phyloP scores from a whole-genome alignment of 2,329 filamentous ascomycete species.

The Acrocalymma vagum region DNA sequence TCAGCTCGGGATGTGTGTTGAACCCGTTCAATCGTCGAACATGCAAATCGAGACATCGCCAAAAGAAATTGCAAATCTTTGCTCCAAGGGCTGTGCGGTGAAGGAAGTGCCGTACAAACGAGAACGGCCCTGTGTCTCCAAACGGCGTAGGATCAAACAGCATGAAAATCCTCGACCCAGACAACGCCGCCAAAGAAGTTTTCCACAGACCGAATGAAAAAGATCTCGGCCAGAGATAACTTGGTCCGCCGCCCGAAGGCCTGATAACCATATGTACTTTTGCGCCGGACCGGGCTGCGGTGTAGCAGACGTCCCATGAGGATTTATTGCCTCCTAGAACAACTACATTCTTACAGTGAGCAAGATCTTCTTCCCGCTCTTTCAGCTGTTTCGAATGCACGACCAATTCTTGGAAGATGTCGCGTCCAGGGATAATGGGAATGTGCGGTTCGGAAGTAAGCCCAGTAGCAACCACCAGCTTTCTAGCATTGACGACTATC shows the following conservation, averaged over 20 bases:
- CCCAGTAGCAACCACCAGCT: constrained; percentile 70
- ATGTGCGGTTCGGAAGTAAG: constrained; percentile 67
- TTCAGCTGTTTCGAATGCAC: constrained; percentile 67
- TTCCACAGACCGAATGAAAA: too few species aligned
- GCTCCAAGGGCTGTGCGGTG: constrained; percentile 66
- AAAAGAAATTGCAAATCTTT: constrained; percentile 62
- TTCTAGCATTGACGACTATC: constrained; percentile 42
- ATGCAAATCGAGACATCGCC: too few species aligned
- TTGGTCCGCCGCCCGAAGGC: constrained; percentile 63
- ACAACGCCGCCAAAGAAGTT: constrained; percentile 71
- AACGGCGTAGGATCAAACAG: too few species aligned
- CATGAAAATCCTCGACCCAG: constrained; percentile 70
- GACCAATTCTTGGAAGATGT: constrained; percentile 61
- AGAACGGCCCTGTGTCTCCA: too few species aligned
- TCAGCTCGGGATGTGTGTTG: constrained; percentile 50
- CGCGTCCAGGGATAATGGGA: constrained; percentile 60
- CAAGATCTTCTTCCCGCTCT: constrained; percentile 47
- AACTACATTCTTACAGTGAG: constrained; percentile 47
- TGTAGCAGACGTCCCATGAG: constrained; percentile 69
- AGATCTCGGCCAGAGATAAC: constrained; percentile 67
- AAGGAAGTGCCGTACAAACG: constrained; percentile 62
- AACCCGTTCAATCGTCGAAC: too few species aligned
- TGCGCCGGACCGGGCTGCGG: constrained; percentile 60
- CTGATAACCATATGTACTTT: constrained; percentile 68
- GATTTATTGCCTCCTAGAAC: constrained; percentile 72